Base-by-base conservation (phyloP, 305 asterid genomes). In the Ilex paraguariensis region DNA sequence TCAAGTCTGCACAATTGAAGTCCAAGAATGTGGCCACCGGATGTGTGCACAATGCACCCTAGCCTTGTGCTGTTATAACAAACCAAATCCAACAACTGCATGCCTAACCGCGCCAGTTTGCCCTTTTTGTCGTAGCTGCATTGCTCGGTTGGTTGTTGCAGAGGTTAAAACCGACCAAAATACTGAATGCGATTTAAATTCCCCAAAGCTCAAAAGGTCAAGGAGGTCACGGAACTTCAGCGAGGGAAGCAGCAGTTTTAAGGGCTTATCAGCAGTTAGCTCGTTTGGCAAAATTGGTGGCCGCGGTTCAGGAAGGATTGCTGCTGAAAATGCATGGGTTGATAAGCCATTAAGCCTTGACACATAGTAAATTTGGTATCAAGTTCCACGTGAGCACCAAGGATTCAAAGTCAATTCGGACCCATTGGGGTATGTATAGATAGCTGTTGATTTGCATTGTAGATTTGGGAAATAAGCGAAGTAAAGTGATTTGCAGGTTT, bases 31-130 rank as follows among this genome's bases (percentile, higher is more conserved):
- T 56, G 90, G 95, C 48, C 98, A 92, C 71, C 91, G 64, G 31
- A 92, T 92, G 98, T 92, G 98, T 65, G 97, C 95, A n/a, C 92
- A 87, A 31, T 90, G 97, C 72, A 77, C 86, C 3, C 79, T 89
- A 6, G 87, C 95, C 51, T 70, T 90, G 63, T 90, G 97, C 75
- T 90, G 97, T 78, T 90, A 90, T 56, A 85, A 82, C 74, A 90
- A 90, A 74, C 96, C 97, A 21, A 82, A 85, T 72, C 92, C 96
- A 15, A 77, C 86, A 63, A 71, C 85, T 0, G 59, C 85, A 52
- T 67, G 71, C 75, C 73, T 73, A 7, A 62, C 81, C 1, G 70
- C 71, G 7, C 97, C 96, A 15, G 74, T 84, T 69, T 90, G 96
- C 79, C 97, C 97, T 5, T 90, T 90, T 67, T 90, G 97, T 75